These are phyloP conservation scores for Suillus subalutaceus DNA, from an alignment of 768 basidiomycete species.

Conservation along the genomic window DNA sequence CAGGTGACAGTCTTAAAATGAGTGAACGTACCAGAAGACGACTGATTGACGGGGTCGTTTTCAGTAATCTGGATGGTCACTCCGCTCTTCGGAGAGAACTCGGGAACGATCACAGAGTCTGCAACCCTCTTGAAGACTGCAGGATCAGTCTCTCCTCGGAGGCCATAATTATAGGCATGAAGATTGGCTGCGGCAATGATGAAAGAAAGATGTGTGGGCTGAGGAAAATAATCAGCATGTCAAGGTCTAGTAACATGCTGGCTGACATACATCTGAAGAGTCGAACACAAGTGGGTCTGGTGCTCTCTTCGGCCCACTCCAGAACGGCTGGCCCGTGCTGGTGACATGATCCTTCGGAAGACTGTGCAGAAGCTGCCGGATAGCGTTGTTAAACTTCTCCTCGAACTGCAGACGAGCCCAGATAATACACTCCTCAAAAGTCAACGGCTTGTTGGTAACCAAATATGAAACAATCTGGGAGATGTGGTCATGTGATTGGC, in stretches of 20 bases:
- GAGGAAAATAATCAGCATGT: constrained; percentile 16
- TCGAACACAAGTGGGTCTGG: constrained; percentile 90
- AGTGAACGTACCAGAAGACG: constrained; percentile 26
- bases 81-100: constrained; percentile 91
- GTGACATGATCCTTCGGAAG: constrained; percentile 94
- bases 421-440: constrained; percentile 95
- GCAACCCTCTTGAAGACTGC: constrained; percentile 81
- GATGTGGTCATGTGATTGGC: constrained; percentile 88
- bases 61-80: constrained; percentile 94
- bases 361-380: constrained; percentile 90
- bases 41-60: constrained; percentile 79
- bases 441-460: constrained; percentile 90
- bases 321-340: constrained; percentile 94
- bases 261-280: constrained; percentile 73
- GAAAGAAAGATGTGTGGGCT: constrained; percentile 88
- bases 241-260: neutral
- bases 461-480: constrained; percentile 88
- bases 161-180: constrained; percentile 97
- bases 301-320: constrained; percentile 98
- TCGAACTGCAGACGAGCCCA: constrained; percentile 98
- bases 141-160: constrained; percentile 85
- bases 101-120: constrained; percentile 82
- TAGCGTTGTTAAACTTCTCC: constrained; percentile 89
- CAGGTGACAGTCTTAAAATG: neutral
- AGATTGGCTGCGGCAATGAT: constrained; percentile 94